Base-by-base conservation (phyloP, 208 protist genomes). In the Phytomonas sp. region DNA sequence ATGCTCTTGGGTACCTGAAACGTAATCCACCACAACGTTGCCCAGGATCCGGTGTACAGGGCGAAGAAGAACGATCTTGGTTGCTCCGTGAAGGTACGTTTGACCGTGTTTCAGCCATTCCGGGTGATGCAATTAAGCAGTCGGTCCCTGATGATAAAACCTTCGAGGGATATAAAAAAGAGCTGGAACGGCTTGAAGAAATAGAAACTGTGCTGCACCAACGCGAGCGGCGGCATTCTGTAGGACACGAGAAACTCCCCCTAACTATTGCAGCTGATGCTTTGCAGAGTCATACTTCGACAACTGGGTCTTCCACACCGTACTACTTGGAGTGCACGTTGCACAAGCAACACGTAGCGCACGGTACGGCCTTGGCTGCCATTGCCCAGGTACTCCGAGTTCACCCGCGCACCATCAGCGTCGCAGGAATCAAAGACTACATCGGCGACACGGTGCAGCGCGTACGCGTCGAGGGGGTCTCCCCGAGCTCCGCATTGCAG, bases 341-440 rank as follows among this genome's bases (percentile, higher is more conserved):
- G 30, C 90, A 92, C 72, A 95, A 95, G 77, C 85, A 90, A 76
- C 87, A 93, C 71, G 68, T 89, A 15, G 80, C 87, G 0, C 90
- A 95, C 75, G 78, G 84, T 64, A 78, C 83, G 32, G 87, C 90
- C 26, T 62, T 95, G 23, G 72, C 78, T 1, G 69, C 71, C 63
- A 80, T 95, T 53, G 75, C 85, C 6, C 83, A 93, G 60, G 83
- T 77, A 7, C 82, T 95, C 31, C 87, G 84, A 68, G 75, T 93
- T 34, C 90, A 95, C 73, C 90, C 87, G n/a, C 66, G 75, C 53
- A 79, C 75, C 60, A 90, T 95, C 74, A 89, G 81, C 31, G 81
- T 91, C 7, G 78, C 87, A 15, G 90, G 90, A 31, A 95, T 95
- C 53, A 95, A 95, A 73, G 90, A 95, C 69, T 95, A 83, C 74